These are phyloP conservation scores for Aspergillus brasiliensis DNA, from an alignment of 2,329 filamentous ascomycete species.

Conservation along the genomic window DNA sequence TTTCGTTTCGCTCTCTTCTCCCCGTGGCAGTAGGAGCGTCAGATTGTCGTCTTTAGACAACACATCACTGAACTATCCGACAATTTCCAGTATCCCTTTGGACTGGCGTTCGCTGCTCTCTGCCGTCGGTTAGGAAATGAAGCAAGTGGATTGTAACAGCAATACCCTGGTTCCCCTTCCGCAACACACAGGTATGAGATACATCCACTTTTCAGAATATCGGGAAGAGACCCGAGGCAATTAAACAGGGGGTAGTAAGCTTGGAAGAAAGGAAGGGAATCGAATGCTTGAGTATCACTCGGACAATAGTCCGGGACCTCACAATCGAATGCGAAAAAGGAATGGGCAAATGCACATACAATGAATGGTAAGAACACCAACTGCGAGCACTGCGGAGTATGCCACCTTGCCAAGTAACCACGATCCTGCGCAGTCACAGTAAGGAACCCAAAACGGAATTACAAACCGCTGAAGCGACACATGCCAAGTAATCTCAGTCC, in stretches of 20 bases:
- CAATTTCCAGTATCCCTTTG: not conserved
- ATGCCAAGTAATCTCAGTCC: conserved; percentile 23
- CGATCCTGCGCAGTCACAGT: conserved; percentile 25
- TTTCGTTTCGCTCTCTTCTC: not conserved
- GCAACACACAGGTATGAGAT: not conserved
- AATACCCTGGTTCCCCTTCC: not conserved
- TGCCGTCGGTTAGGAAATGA: not conserved
- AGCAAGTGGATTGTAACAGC: not conserved
- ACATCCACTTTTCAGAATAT: not conserved
- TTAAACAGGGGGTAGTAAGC: not conserved
- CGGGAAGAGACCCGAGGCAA: not conserved
- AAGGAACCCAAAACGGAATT: not conserved
- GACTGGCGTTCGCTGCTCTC: not conserved
- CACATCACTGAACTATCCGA: not conserved
- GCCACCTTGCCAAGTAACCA: conserved; percentile 29
- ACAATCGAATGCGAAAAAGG: not conserved
- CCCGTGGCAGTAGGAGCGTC: not conserved
- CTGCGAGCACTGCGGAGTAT: conserved; percentile 14
- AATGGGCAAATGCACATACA: conserved; percentile 9
- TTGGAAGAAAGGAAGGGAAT: not conserved
- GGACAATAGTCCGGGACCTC: not conserved
- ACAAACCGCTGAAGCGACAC: not conserved
- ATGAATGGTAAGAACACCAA: conserved; percentile 11
- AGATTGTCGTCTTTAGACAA: not conserved
- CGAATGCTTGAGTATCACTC: not conserved